These are phyloP conservation scores for Termitomyces sp. DNA, from an alignment of 768 basidiomycete genomes.

Conservation along the genomic window DNA sequence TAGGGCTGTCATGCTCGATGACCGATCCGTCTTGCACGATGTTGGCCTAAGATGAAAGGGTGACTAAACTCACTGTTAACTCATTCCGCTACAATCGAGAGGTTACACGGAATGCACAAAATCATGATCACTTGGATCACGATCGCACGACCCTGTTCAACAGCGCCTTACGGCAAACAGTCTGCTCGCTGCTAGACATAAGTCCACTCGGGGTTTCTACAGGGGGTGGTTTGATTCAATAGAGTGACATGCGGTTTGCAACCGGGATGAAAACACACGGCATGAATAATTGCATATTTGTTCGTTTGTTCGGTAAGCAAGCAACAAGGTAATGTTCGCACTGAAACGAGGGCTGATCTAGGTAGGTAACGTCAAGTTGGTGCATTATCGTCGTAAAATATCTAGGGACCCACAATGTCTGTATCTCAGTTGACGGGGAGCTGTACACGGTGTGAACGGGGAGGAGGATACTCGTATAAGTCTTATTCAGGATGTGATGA, in stretches of 20 bases:
- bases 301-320: no score
- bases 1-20: not conserved
- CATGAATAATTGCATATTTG: no score
- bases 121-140: not conserved
- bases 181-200: not conserved
- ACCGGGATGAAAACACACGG: no score
- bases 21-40: not conserved
- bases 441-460: no score
- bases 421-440: no score
- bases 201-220: not conserved
- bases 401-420: no score
- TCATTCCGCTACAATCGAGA: not conserved
- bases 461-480: no score
- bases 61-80: not conserved
- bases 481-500: no score
- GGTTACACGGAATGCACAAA: not conserved
- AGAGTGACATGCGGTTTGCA: not conserved
- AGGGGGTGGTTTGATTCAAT: not conserved
- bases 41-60: not conserved
- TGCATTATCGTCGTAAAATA: no score
- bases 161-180: not conserved
- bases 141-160: not conserved
- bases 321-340: no score
- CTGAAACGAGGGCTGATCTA: no score
- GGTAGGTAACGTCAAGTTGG: no score